phyloP scores from a whole-genome alignment of 2,329 filamentous ascomycete species.

The Westerdykella sp. region DNA sequence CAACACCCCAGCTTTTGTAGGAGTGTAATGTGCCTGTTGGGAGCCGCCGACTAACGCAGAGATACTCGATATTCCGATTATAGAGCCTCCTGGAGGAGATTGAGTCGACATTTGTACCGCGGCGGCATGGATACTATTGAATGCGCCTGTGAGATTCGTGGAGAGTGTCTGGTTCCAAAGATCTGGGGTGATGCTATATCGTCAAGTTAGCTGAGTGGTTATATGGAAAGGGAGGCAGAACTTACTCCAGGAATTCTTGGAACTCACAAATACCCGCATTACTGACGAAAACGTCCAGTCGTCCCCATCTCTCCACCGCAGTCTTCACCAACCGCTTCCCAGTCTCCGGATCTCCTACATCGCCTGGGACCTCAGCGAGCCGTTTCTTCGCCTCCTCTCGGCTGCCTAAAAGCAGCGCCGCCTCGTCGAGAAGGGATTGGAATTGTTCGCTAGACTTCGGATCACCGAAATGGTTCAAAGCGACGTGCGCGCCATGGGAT shows the following conservation, averaged over 20 bases:
- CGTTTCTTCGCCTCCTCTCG: constrained; percentile 31
- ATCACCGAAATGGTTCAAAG: constrained; percentile 70
- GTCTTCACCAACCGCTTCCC: constrained; percentile 60
- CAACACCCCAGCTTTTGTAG: constrained; percentile 73
- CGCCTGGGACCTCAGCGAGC: constrained; percentile 65
- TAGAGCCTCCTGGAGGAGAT: constrained; percentile 62
- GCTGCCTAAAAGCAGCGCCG: constrained; percentile 11
- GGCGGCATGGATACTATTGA: constrained; percentile 79
- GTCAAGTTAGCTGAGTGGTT: background rate
- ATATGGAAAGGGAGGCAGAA: background rate
- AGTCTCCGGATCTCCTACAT: constrained; percentile 69
- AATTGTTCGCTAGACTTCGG: constrained; percentile 45
- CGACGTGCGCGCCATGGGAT: constrained; percentile 68
- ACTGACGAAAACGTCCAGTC: constrained; percentile 65
- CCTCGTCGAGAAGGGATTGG: constrained; percentile 43
- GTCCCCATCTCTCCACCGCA: constrained; percentile 56
- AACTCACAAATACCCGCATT: constrained; percentile 89
- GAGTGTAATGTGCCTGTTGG: constrained; percentile 77
- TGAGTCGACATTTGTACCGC: constrained; percentile 70
- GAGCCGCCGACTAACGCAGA: constrained; percentile 72
- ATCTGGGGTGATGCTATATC: constrained; percentile 54
- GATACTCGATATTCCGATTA: constrained; percentile 71
- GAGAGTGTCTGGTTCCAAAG: constrained; percentile 66
- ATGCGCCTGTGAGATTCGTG: constrained; percentile 83
- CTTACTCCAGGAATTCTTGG: constrained; percentile 71